phyloP scores from a whole-genome alignment of 352 stramenopile species.

The Pythium chondricola region DNA sequence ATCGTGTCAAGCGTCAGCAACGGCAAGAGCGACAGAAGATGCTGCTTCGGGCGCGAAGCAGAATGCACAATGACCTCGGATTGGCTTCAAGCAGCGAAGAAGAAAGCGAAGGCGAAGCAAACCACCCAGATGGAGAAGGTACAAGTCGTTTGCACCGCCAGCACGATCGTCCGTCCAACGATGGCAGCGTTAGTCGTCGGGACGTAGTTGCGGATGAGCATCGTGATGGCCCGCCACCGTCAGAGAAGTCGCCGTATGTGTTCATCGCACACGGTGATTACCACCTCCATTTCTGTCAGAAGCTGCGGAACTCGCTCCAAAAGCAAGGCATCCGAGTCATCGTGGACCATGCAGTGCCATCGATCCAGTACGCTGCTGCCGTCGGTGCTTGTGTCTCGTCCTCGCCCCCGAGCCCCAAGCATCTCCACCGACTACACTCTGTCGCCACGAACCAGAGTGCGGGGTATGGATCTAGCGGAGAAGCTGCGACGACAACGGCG shows the following conservation, averaged over 20 bases:
- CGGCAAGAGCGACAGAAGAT: conserved; percentile 29
- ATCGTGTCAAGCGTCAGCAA: conserved; percentile 40
- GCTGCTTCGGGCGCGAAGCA: conserved; percentile 21
- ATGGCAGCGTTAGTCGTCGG: background rate
- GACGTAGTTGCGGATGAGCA: conserved; percentile 1
- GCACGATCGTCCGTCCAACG: conserved; percentile 3
- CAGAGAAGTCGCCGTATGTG: conserved; percentile 29
- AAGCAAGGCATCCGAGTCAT: conserved; percentile 57
- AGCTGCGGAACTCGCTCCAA: conserved; percentile 43
- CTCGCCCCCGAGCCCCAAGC: no score
- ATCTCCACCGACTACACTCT: conserved; percentile 5
- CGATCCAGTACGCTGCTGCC: conserved; percentile 38
- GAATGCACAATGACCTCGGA: conserved; percentile 4
- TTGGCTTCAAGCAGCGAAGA: conserved; percentile 13
- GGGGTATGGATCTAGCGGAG: conserved; percentile 15
- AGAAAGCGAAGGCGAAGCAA: conserved; percentile 5
- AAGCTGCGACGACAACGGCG: conserved; percentile 23
- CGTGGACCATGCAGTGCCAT: conserved; percentile 42
- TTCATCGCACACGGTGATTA: conserved; percentile 77
- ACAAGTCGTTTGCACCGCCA: background rate
- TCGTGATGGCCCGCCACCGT: background rate
- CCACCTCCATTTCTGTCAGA: conserved; percentile 56
- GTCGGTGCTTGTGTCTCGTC: conserved; percentile 1
- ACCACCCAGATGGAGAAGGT: conserved; percentile 6
- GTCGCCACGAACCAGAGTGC: conserved; percentile 13